Base-by-base conservation (phyloP, 1,139 yeast genomes). In the Debaryomycetaceae sp. region DNA sequence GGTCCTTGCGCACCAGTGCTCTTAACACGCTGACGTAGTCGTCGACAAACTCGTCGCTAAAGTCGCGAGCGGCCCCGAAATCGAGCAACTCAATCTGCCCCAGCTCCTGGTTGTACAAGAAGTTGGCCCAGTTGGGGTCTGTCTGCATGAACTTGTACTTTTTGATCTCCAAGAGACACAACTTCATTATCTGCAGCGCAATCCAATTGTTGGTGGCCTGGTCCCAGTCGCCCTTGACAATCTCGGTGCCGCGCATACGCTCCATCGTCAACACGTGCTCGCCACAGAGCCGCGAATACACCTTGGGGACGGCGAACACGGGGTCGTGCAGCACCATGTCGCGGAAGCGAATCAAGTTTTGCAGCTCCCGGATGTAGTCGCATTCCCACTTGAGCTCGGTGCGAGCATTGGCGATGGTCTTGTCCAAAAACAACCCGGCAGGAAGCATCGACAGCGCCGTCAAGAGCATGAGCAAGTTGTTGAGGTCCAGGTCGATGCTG, bases 91-190 rank as follows among this genome's bases (percentile, higher is more conserved):
- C 97, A 38, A 91, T 75, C 55, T 81, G 77, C n/a, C 48, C 40
- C 3, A 83, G 75, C 15, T 63, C 44, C 25, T 67, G 68, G 50
- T 89, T 88, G 62, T 83, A 88, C 39, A 93, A 62, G 59, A 93
- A 93, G 55, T 91, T 91, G 31, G 98, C 97, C 98, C 98, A 93
- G 58, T 91, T 91, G 29, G 99, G 99, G 58, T 91, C 99, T 1
- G 98, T 89, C 60, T 91, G 99, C 99, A 91, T 91, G 59, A 83
- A 91, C 48, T 73, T 75, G 64, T 83, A 89, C 44, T 75, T 65
- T 19, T 86, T 86, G 49, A 93, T 83, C 57, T 91, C 99, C 44
- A 75, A 65, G 31, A 91, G 64, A 49, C 96, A 88, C 29, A 91
- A 67, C 41, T 86, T 72, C 96, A 93, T 83, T 38, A 91, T 79